Evolutionary conservation across 2,329 filamentous ascomycete genomes (phyloP).

Genomic region (Epichloe sp.): DNA sequence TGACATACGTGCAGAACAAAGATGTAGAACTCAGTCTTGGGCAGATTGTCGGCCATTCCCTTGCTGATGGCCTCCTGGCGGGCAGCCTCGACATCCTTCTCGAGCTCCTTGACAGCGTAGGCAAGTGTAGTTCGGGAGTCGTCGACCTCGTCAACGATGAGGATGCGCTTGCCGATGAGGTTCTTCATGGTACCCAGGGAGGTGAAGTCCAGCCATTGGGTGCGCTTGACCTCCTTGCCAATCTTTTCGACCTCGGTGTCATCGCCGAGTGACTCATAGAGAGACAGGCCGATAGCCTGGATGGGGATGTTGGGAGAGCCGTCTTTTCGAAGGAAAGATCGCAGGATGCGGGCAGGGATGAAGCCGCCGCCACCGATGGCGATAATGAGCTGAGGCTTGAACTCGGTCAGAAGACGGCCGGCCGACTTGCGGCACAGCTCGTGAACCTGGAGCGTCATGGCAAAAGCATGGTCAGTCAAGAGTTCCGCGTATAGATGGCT

Average conservation of each 20-base stretch:
- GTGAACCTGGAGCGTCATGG: slow-evolving; percentile 55
- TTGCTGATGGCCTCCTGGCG: slow-evolving; percentile 57
- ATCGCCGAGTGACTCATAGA: slow-evolving; percentile 75
- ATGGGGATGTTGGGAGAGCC: slow-evolving; percentile 92
- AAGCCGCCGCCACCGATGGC: slow-evolving; percentile 97
- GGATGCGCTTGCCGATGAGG: slow-evolving; percentile 77
- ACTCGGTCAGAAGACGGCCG: slow-evolving; percentile 64
- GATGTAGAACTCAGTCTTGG: slow-evolving; percentile 77
- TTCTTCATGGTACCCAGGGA: slow-evolving; percentile 77
- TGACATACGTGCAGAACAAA: slow-evolving; percentile 80
- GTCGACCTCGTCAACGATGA: slow-evolving; percentile 93
- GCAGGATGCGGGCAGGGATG: slow-evolving; percentile 89
- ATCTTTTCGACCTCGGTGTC: slow-evolving; percentile 50
- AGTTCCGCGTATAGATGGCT: neutral
- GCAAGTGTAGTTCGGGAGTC: slow-evolving; percentile 90
- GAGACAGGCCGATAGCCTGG: slow-evolving; percentile 93
- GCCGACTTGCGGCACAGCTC: slow-evolving; percentile 89
- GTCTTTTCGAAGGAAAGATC: slow-evolving; percentile 88
- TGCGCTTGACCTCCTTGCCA: slow-evolving; percentile 90
- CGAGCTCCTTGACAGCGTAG: slow-evolving; percentile 81
- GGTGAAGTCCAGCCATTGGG: slow-evolving; percentile 92
- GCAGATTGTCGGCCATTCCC: slow-evolving; percentile 49
- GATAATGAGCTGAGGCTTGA: slow-evolving; percentile 93
- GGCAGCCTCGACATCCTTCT: slow-evolving; percentile 85
- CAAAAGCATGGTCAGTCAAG: neutral